phyloP scores from a whole-genome alignment of 345 rosid genomes.

The Rhizophora apiculata region DNA sequence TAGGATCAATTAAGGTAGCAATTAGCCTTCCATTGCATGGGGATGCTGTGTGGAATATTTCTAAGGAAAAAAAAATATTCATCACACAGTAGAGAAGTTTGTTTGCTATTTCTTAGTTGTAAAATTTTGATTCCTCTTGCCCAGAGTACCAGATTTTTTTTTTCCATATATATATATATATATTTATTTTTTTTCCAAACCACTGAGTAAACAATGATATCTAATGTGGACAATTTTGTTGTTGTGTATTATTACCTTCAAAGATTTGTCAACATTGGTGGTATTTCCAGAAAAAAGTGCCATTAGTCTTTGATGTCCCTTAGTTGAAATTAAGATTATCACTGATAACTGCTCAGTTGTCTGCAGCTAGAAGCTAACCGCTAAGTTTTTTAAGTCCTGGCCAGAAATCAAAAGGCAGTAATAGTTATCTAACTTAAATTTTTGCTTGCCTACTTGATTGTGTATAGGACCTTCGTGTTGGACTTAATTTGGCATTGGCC shows the following conservation, averaged over 20 bases:
- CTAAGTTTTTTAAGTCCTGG: neutral
- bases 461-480: slow-evolving; percentile 86
- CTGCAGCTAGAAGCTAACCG: neutral
- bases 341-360: neutral
- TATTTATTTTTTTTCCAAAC: neutral
- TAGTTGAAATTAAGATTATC: neutral
- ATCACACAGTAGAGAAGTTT: neutral
- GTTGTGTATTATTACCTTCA: neutral
- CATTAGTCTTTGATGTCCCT: neutral
- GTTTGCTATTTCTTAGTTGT: neutral
- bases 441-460: slow-evolving; percentile 14
- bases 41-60: too few species aligned
- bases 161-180: neutral
- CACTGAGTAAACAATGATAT: neutral
- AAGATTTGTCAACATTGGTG: too few species aligned
- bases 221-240: neutral
- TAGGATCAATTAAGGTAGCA: slow-evolving; percentile 92
- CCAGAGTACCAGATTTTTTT: neutral
- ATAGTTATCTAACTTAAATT: slow-evolving; percentile 7
- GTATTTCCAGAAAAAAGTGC: neutral
- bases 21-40: neutral
- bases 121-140: neutral
- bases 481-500: slow-evolving; percentile 91
- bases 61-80: neutral
- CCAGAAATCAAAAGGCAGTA: neutral